These are phyloP conservation scores for Trametes hirsuta DNA, from an alignment of 1,284 basidiomycete species.

Conservation along the genomic window DNA sequence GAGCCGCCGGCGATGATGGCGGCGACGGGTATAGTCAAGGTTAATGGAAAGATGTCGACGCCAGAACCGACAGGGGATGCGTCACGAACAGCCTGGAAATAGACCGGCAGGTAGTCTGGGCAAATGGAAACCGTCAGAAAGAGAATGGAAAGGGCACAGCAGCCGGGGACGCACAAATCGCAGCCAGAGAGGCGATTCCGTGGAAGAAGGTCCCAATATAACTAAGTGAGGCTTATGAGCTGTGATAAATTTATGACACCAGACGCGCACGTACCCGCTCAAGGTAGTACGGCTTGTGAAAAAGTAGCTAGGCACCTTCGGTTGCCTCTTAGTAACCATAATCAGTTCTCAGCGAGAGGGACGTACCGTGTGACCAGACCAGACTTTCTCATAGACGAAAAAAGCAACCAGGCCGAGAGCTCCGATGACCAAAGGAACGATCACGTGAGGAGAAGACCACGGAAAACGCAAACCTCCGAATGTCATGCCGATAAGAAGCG, in stretches of 20 bases:
- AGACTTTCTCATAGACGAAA: constrained; percentile 30
- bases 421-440: constrained; percentile 26
- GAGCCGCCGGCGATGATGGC: constrained; percentile 39
- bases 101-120: constrained; percentile 35
- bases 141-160: too few relatives aligned
- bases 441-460: constrained; percentile 21
- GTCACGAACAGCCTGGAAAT: constrained; percentile 49
- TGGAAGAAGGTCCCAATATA: constrained; percentile 28
- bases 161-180: neutral
- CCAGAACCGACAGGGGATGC: constrained; percentile 45
- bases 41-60: neutral
- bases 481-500: constrained; percentile 18
- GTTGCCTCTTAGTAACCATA: neutral
- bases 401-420: constrained; percentile 9
- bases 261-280: constrained; percentile 27
- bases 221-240: neutral
- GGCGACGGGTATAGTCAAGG: constrained; percentile 34
- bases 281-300: constrained; percentile 34
- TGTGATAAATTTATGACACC: neutral
- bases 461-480: constrained; percentile 25
- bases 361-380: constrained; percentile 9
- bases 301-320: constrained; percentile 32
- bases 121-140: too few relatives aligned
- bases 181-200: neutral
- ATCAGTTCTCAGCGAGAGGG: too few relatives aligned